These are phyloP conservation scores for Cylindrotheca fusiformis DNA, from an alignment of 108 stramenopile species.

Conservation along the genomic window DNA sequence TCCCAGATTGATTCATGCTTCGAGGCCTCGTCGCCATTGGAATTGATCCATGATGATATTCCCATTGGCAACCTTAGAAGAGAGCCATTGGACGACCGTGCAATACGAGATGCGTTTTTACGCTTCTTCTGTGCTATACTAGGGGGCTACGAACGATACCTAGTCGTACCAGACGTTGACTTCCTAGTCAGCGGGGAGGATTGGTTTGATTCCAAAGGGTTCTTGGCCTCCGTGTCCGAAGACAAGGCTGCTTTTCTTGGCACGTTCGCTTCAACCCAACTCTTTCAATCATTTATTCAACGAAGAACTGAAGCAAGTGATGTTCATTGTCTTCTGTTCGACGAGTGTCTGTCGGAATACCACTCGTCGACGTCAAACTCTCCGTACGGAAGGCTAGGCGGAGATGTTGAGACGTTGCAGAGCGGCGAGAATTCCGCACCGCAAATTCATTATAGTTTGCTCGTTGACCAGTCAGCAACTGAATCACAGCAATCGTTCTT, in stretches of 20 bases:
- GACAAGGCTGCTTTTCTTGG: slow-evolving; percentile 56
- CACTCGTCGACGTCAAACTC: slow-evolving; percentile 60
- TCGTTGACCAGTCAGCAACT: slow-evolving; percentile 78
- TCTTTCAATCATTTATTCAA: slow-evolving; percentile 88
- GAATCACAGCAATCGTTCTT: slow-evolving; percentile 31
- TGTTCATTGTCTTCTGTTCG: slow-evolving; percentile 80
- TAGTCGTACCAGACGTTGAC: slow-evolving; percentile 86
- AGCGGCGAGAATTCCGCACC: slow-evolving; percentile 26
- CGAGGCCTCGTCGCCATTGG: slow-evolving; percentile 34
- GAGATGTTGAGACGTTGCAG: slow-evolving; percentile 46
- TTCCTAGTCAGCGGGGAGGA: slow-evolving; percentile 81
- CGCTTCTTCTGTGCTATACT: slow-evolving; percentile 79
- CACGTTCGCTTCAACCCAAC: slow-evolving; percentile 64
- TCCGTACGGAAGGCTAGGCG: slow-evolving; percentile 73
- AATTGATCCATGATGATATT: slow-evolving; percentile 31
- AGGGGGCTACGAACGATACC: slow-evolving; percentile 78
- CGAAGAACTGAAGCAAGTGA: slow-evolving; percentile 85
- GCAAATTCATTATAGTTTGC: slow-evolving; percentile 55
- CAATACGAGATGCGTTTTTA: slow-evolving; percentile 78
- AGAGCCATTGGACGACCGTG: slow-evolving; percentile 79
- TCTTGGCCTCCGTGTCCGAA: slow-evolving; percentile 57
- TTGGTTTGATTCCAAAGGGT: slow-evolving; percentile 84
- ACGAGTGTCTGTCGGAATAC: slow-evolving; percentile 80
- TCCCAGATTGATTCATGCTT: slow-evolving; percentile 54
- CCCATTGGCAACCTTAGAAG: slow-evolving; percentile 16